Conservation (phyloP, 2,329 filamentous ascomycete species). For the Alternaria conjuncta region DNA sequence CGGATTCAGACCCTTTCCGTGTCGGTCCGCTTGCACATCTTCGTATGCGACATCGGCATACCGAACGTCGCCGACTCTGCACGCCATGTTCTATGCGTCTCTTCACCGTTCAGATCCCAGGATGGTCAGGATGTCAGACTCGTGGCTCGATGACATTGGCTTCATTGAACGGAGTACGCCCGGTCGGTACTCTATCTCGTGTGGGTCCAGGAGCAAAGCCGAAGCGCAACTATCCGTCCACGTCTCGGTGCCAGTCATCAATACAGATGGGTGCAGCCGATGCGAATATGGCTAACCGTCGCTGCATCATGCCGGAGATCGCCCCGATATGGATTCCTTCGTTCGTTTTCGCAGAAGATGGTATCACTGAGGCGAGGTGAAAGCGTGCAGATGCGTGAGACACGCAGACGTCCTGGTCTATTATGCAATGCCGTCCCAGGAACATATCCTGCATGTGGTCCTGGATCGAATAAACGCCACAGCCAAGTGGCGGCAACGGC, state of each 20-base stretch:
- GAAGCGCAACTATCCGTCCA: not conserved
- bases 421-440: conserved; percentile 8
- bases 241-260: not conserved
- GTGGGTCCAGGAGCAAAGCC: conserved; percentile 1
- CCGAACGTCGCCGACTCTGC: conserved; percentile 15
- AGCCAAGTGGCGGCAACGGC: conserved; percentile 2
- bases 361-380: not conserved
- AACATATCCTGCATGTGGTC: not conserved
- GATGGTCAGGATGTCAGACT: not conserved
- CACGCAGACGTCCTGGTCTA: conserved; percentile 2
- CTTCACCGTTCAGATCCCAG: not conserved
- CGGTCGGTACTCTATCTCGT: not conserved
- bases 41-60: conserved; percentile 24
- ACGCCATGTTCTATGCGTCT: not conserved
- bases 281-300: conserved; percentile 1
- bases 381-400: conserved; percentile 1
- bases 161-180: not conserved
- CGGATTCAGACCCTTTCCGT: not conserved
- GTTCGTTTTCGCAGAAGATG: not conserved
- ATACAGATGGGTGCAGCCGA: not conserved
- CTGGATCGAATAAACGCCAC: conserved; percentile 3
- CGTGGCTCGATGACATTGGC: conserved; percentile 6
- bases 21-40: conserved; percentile 14
- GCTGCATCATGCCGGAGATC: conserved; percentile 1
- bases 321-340: not conserved